A percentile compares a stretch with the other conserved stretches of the same genome.
Evolutionary conservation across 495 filamentous ascomycete genomes (phyloP).

Genomic region (Oidiodendron maius): DNA sequence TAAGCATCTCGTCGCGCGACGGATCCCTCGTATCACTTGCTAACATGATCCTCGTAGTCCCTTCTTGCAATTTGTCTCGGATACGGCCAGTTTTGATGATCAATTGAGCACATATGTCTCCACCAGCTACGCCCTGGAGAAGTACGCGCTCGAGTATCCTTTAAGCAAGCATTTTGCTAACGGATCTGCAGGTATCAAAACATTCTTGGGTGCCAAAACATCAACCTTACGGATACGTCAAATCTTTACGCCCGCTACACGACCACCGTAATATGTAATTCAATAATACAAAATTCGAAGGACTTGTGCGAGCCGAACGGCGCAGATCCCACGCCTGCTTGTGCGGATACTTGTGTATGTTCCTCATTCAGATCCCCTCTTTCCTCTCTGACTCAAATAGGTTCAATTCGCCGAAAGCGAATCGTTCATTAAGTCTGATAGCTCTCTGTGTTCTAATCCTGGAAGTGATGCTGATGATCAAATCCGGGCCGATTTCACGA

Average conservation of each 20-base stretch:
- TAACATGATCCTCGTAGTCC: constrained; percentile 48
- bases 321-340: constrained; percentile 66
- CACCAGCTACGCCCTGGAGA: constrained; percentile 63
- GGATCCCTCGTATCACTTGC: not conserved
- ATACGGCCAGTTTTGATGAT: constrained; percentile 69
- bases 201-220: constrained; percentile 72
- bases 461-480: constrained; percentile 59
- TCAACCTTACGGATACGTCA: constrained; percentile 76
- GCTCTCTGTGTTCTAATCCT: constrained; percentile 61
- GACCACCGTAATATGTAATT: constrained; percentile 87
- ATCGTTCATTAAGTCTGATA: constrained; percentile 72
- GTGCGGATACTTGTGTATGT: constrained; percentile 84
- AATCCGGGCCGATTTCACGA: constrained; percentile 88
- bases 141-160: constrained; percentile 47
- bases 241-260: constrained; percentile 91
- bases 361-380: not conserved
- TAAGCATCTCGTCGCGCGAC: constrained; percentile 41
- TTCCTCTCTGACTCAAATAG: constrained; percentile 38
- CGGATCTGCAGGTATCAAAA: constrained; percentile 55
- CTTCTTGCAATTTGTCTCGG: constrained; percentile 78
- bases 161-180: constrained; percentile 17
- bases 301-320: constrained; percentile 58
- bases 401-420: constrained; percentile 84
- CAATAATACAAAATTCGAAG: constrained; percentile 88
- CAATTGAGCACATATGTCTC: constrained; percentile 67